Evolutionary conservation across 2,329 filamentous ascomycete genomes (phyloP), one percentile per base, ranked within the genome.

Genomic region (Fonsecaea pedrosoi): DNA sequence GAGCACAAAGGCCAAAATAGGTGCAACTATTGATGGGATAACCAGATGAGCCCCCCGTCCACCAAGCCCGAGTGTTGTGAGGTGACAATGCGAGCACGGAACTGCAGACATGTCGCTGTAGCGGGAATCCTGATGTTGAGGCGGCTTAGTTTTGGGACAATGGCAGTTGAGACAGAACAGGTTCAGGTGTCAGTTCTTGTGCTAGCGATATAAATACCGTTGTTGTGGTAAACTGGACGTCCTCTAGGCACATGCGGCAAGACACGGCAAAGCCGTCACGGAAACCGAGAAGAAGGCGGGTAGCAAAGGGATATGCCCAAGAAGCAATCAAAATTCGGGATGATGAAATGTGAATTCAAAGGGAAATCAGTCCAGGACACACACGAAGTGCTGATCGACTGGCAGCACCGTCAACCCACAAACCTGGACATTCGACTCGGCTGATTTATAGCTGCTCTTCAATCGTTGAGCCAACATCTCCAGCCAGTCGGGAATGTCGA

Each of bases 21-120:
- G 71, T 60, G 73, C 70, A 30, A 73, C 64, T 53, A 76, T 66
- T 1, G 74, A 70, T 32, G 72, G 69, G 25, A 74, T 61, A 9
- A 73, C 71, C 9, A 75, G 64, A 55, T 70, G 63, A 53, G 63
- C 60, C 10, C 70, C 73, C 3, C 71, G 68, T n/a, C 68, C 72
- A 15, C 67, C 61, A 35, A 74, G 55, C 5, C 68, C 67, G 40
- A 62, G 57, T 37, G 54, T 64, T n/a, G 18, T 21, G 21, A 53
- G 30, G 6, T 35, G 35, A 34, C 64, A 67, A 55, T 57, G 25
- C 21, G 58, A 8, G 54, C 54, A 63, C 21, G 30, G 15, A 30
- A 50, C 54, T 55, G 15, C 25, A 12, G 60, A 40, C 63, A 66
- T 70, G 2, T 38, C 60, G 54, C 64, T 13, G 25, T 32, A 21